Evolutionary conservation across 2,329 filamentous ascomycete genomes (phyloP).

Genomic region (Cryphonectria radicalis): DNA sequence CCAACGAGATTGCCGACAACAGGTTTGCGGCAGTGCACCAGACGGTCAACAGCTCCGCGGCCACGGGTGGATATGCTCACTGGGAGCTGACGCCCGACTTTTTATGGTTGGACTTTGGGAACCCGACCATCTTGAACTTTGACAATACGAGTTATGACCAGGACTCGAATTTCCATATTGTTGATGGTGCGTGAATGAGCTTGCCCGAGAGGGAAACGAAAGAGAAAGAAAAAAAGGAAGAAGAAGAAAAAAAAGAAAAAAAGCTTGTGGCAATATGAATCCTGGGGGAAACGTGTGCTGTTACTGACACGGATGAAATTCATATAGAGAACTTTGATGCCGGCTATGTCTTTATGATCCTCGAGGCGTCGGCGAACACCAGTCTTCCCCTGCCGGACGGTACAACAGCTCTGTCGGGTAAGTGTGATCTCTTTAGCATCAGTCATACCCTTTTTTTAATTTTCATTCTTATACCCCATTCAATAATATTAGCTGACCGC

Average conservation of each 20-base stretch:
- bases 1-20: conserved; percentile 25
- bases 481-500: background rate
- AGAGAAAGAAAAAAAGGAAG: too few species aligned
- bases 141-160: conserved; percentile 24
- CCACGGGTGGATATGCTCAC: conserved; percentile 9
- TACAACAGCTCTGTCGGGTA: conserved; percentile 7
- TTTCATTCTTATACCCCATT: too few species aligned
- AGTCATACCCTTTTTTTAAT: background rate
- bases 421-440: background rate
- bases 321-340: conserved; percentile 21
- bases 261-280: too few species aligned
- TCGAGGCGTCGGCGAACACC: conserved; percentile 21
- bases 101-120: conserved; percentile 28
- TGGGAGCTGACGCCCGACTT: conserved; percentile 30
- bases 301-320: background rate
- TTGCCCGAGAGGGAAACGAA: too few species aligned
- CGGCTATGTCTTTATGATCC: conserved; percentile 27
- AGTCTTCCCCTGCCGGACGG: conserved; percentile 14
- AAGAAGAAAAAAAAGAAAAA: too few species aligned
- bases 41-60: background rate
- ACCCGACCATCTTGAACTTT: conserved; percentile 27
- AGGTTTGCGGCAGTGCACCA: conserved; percentile 12
- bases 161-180: conserved; percentile 26
- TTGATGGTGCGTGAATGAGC: conserved; percentile 15
- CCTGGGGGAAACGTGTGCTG: background rate